A percentile compares a stretch with the other conserved stretches of the same genome.
Conservation (phyloP, 1,284 basidiomycete genomes). For the Austropuccinia psidii region DNA sequence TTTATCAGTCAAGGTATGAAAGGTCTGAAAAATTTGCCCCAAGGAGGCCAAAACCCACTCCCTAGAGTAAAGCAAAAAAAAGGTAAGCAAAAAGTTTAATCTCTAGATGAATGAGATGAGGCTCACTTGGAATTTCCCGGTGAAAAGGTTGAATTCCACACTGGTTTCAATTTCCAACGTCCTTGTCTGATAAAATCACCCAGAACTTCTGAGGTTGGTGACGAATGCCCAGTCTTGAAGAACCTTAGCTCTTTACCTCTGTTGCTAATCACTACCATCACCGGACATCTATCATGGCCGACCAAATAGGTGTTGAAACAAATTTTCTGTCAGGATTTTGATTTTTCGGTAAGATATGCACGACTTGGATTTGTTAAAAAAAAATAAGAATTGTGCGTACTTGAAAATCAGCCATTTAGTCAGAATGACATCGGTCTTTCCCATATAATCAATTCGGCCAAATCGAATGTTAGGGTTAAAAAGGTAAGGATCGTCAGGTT, state of each 20-base stretch:
- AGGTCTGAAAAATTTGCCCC: neutral
- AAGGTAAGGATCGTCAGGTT: constrained; percentile 8
- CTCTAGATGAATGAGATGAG: neutral
- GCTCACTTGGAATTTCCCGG: constrained; percentile 20
- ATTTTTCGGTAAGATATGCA: neutral
- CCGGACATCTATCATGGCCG: constrained; percentile 37
- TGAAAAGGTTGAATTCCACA: constrained; percentile 31
- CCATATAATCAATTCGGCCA: constrained; percentile 35
- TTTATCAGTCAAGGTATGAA: constrained; percentile 20
- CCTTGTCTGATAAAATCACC: constrained; percentile 17
- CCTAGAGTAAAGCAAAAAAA: neutral
- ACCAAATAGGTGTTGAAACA: neutral
- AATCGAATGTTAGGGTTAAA: constrained; percentile 27
- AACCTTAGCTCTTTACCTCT: constrained; percentile 38
- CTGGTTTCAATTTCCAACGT: constrained; percentile 10
- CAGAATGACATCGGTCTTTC: constrained; percentile 21
- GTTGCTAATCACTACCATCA: constrained; percentile 40
- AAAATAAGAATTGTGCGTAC: neutral
- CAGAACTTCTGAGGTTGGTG: constrained; percentile 33
- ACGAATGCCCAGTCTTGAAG: constrained; percentile 38
- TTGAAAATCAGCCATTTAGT: constrained; percentile 37
- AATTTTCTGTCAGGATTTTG: neutral
- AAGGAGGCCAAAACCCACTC: constrained; percentile 16
- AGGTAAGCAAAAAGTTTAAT: neutral
- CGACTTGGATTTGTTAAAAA: neutral